Conservation (phyloP, 345 rosid genomes). For the Dipteronia dyeriana region DNA sequence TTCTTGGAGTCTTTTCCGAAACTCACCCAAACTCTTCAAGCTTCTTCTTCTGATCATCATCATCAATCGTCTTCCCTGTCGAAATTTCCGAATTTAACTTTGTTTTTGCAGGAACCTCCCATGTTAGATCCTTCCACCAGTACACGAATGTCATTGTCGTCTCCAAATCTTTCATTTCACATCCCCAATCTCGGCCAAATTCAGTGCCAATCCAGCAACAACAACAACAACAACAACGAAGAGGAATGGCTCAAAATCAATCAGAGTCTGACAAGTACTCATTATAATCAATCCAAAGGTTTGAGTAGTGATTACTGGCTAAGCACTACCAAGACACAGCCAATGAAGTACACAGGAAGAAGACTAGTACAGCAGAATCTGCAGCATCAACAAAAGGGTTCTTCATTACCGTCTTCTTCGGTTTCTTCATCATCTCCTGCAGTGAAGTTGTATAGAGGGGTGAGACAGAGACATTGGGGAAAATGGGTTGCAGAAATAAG, state of each 20-base stretch:
- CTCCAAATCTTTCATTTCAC: conserved; percentile 25
- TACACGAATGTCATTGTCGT: conserved; percentile 3
- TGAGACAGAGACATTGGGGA: conserved; percentile 97
- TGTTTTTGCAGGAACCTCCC: conserved; percentile 58
- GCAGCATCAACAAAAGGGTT: conserved; percentile 34
- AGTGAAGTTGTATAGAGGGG: conserved; percentile 85
- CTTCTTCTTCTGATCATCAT: conserved; percentile 16
- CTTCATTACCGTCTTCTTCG: conserved; percentile 10
- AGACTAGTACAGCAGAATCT: conserved; percentile 34
- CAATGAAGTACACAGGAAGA: conserved; percentile 58
- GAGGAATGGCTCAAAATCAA: conserved; percentile 59
- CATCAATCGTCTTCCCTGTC: conserved; percentile 32
- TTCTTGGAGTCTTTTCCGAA: conserved; percentile 48
- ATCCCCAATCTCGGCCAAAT: conserved; percentile 30
- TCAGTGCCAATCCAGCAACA: conserved; percentile 23
- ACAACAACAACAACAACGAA: too few relatives aligned
- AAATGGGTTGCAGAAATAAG: conserved; percentile 99
- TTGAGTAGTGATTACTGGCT: conserved; percentile 54
- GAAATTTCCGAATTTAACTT: conserved; percentile 53
- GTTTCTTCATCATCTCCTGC: conserved; percentile 28
- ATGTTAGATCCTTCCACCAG: conserved; percentile 27
- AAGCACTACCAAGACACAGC: conserved; percentile 61
- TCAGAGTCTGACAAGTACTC: conserved; percentile 22
- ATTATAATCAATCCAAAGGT: conserved; percentile 36
- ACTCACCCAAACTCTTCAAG: conserved; percentile 22